Base-by-base conservation (phyloP, 2,329 filamentous ascomycete genomes). In the Arthrobotrys sphaeroides region DNA sequence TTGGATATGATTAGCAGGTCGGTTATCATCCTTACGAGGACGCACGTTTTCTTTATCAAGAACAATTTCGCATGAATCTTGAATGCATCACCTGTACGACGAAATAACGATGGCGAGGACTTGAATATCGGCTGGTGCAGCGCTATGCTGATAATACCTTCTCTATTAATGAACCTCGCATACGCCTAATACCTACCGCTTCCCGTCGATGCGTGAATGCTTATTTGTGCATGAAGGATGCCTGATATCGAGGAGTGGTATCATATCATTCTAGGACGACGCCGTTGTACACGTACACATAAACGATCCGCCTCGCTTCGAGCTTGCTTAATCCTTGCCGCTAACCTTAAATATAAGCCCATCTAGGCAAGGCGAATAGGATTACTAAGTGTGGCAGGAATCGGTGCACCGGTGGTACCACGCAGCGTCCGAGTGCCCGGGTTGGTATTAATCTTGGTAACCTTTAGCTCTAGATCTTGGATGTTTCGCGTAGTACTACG, bases 311-410 rank as follows among this genome's bases (percentile, higher is more conserved):
- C 5, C n/a, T 33, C 47, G 47, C 47, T 53, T 53, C 24, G 9
- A 20, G 20, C n/a, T 53, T 53, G n/a, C 26, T 20, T 53, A 24
- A 18, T 13, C 6, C 6, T 33, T 33, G 9, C 26, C n/a, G 2
- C n/a, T 3, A 3, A 16, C 47, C 20, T 7, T n/a, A 26, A 33
- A n/a, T n/a, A 12, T 26, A 13, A 9, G 9, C 47, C 26, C 33
- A 53, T 53, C n/a, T 53, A 53, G 47, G 47, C 5, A 53, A 53
- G 5, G 26, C 28, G 47, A 53, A 53, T 53, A 33, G 47, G 47
- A 5, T 18, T 53, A 53, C 47, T 53, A 33, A 53, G 47, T 53
- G 20, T 33, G 47, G 47, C 16, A 49, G 22, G n/a, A n/a, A n/a
- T n/a, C n/a, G n/a, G n/a, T n/a, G n/a, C n/a, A n/a, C n/a, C n/a